These are phyloP conservation scores for Tulasnella calospora DNA, from an alignment of 768 basidiomycete genomes.

Conservation along the genomic window DNA sequence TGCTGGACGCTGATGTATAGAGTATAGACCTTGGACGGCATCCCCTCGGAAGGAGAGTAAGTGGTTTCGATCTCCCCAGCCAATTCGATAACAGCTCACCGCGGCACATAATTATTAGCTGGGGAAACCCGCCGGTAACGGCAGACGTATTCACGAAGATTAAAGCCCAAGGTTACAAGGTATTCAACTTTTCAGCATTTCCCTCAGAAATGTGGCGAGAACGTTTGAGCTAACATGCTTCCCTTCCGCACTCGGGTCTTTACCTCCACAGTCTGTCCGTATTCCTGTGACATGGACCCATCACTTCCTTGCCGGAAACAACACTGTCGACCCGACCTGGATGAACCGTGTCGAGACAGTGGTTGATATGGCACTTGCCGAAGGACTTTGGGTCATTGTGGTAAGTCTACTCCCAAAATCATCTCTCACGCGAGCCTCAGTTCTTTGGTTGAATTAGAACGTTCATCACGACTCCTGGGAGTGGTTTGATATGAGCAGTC, in stretches of 20 bases:
- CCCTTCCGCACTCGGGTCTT: neutral
- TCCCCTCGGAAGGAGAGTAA: slow-evolving; percentile 18
- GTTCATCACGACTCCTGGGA: slow-evolving; percentile 16
- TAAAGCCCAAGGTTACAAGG: neutral
- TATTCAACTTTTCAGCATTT: neutral
- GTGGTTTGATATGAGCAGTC: slow-evolving; percentile 2
- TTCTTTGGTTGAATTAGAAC: neutral
- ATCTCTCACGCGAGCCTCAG: no score
- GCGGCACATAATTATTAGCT: neutral
- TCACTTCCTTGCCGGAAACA: neutral
- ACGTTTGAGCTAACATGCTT: no score
- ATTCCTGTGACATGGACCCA: slow-evolving; percentile 12
- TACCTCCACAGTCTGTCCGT: neutral
- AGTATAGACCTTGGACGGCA: neutral
- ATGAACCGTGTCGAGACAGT: slow-evolving; percentile 11
- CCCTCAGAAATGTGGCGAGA: no score
- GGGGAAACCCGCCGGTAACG: neutral
- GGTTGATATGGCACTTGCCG: slow-evolving; percentile 2
- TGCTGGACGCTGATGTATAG: neutral
- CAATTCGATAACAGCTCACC: neutral
- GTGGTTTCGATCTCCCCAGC: neutral
- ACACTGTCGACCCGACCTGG: slow-evolving; percentile 13
- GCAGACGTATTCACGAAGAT: slow-evolving; percentile 4
- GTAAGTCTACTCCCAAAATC: neutral
- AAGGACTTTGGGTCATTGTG: neutral